Percentiles rank a stretch among this genome's conserved stretches.
phyloP scores from a whole-genome alignment of 73 alveolate species.

The Uronychia setigera region DNA sequence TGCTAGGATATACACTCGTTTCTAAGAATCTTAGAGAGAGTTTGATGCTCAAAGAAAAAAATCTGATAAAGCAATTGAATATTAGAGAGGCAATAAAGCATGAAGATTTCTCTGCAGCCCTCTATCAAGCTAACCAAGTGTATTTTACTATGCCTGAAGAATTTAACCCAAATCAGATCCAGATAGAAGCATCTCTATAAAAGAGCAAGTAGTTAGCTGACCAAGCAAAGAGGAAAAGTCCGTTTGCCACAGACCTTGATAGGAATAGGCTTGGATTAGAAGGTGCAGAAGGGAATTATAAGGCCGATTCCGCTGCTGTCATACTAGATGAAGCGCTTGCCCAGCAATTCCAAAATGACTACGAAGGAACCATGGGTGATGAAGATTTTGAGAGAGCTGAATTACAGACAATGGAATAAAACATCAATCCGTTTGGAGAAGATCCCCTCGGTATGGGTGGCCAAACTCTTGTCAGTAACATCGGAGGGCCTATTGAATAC shows the following conservation, averaged over 20 bases:
- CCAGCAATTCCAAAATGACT: too few relatives aligned
- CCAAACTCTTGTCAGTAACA: neutral
- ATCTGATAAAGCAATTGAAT: neutral
- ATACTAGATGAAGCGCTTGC: too few relatives aligned
- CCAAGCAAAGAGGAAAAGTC: neutral
- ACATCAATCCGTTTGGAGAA: too few relatives aligned
- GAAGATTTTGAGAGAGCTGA: slow-evolving; percentile 2
- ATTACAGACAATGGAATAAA: neutral
- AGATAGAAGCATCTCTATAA: neutral
- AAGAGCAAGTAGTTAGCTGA: too few relatives aligned
- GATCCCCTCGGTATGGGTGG: neutral
- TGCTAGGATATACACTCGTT: slow-evolving; percentile 45
- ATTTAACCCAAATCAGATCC: neutral
- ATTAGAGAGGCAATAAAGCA: slow-evolving; percentile 3
- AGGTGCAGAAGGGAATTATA: too few relatives aligned
- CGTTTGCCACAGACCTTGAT: neutral
- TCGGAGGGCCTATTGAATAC: neutral
- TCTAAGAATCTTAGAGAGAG: slow-evolving; percentile 41
- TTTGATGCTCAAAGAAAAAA: slow-evolving; percentile 13
- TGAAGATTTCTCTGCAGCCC: slow-evolving; percentile 13
- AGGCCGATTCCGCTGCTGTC: too few relatives aligned
- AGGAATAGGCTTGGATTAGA: neutral
- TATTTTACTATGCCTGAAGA: neutral
- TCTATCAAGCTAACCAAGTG: neutral
- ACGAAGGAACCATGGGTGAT: too few relatives aligned